Evolutionary conservation across 2,329 filamentous ascomycete genomes (phyloP), one percentile per base, ranked within the genome.

Genomic region (Ophiostoma perfectum): DNA sequence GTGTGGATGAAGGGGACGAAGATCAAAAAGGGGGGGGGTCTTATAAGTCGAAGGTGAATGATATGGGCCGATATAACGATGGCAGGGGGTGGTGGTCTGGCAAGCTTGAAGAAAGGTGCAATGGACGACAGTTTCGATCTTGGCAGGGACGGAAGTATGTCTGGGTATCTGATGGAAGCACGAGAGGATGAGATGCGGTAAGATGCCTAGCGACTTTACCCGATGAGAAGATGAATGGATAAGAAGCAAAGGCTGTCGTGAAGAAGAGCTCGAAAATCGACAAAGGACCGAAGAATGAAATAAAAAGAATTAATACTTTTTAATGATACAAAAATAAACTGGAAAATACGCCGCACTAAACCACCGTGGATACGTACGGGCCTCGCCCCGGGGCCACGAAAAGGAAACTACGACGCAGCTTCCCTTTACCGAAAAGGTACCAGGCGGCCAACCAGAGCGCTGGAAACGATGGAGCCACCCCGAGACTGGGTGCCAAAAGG

Each of bases 391-490:
- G 55, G 38, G 27, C 55, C 55, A 60, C 55, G 55, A 60, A 60
- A 60, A 60, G 27, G 27, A 60, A 38, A 36, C 55, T 16, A 60
- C 55, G 27, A 60, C 27, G 55, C 55, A 60, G 9, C 55, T 38
- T 38, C 55, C 4, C 55, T 60, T 27, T 64, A 41, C 66, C 66
- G 66, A 66, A 68, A 49, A 38, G 62, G 45, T 55, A 49, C 18
- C 66, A 68, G 45, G 60, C 66, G 18, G 62, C 60, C 60, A 67
- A 67, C 62, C 60, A 68, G 66, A 52, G 44, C 58, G 44, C 44
- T 47, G 58, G 45, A 45, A 67, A 64, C 9, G 55, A 38, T 58
- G 55, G 55, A 27, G 18, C 55, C 5, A 5, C 27, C 27, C 55
- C 27, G 55, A 16, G 55, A 36, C 55, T 58, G 38, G 55, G 55